Base-by-base conservation (phyloP, 2,329 filamentous ascomycete genomes). In the Emmonsia crescens region DNA sequence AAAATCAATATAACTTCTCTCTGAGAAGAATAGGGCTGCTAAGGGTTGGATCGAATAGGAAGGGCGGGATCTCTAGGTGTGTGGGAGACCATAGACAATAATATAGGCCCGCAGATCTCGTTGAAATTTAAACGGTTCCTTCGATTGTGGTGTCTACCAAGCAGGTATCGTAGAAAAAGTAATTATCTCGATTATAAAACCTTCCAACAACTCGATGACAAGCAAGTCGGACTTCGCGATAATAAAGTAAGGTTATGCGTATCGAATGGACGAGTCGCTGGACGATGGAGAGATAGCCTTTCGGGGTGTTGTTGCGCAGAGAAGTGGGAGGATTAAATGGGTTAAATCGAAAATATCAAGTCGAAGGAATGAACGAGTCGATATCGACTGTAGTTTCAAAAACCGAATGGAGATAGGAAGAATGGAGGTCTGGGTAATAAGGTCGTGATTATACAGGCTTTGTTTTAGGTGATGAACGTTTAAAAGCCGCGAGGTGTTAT, bases 1-100 rank as follows among this genome's bases (percentile, higher is more conserved):
- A 51, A 59, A 55, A 51, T 60, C 58, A n/a, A n/a, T 57, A 38
- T 51, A 49, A 44, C 60, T 52, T 51, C 55, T 63, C 48, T 55
- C 54, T 38, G 60, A 61, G 60, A 61, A 61, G 59, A 60, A 44
- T 44, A 57, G 38, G 24, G 16, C 40, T n/a, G 40, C 27, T 29
- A 57, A 55, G 38, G 24, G 24, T 40, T 46, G 55, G 40, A 57
- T 27, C 14, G 27, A 31, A 31, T n/a, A 6, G 40, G 27, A 57
- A 33, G 16, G 16, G 24, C 6, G 14, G 55, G 21, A 46, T 46
- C 24, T 57, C 27, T 8, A 19, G 33, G 33, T 5, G 33, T 40
- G 31, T 33, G 33, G n/a, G 16, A 46, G 40, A 19, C 33, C 55
- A 57, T 57, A 46, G 55, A 46, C 55, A 44, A 57, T 29, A 27